A percentile compares a stretch with the other conserved stretches of the same genome.
Evolutionary conservation across 768 basidiomycete species (phyloP).

Genomic region (Trametes meyenii): DNA sequence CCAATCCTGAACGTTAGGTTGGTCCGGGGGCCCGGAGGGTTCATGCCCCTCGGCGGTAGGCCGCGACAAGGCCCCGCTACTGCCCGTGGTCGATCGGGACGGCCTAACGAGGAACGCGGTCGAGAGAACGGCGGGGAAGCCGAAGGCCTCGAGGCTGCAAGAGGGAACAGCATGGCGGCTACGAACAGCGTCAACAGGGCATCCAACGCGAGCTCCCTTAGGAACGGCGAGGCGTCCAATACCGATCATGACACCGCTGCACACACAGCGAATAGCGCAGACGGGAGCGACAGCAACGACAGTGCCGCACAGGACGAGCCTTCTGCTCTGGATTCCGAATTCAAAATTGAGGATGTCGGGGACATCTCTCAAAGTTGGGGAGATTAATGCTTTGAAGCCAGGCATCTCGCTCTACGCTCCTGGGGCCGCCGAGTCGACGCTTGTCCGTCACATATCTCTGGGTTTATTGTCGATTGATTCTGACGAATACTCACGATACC

Average conservation of each 20-base stretch:
- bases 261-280: background rate
- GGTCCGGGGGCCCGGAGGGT: constrained; percentile 28
- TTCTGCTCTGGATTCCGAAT: constrained; percentile 18
- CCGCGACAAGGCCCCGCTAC: constrained; percentile 16
- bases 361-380: constrained; percentile 38
- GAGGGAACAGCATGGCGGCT: background rate
- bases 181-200: constrained; percentile 1
- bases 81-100: constrained; percentile 26
- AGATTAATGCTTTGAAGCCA: constrained; percentile 29
- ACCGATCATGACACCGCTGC: background rate
- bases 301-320: constrained; percentile 4
- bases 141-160: background rate
- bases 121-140: constrained; percentile 11
- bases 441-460: background rate
- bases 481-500: constrained; percentile 15
- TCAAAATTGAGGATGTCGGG: constrained; percentile 36
- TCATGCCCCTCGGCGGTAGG: constrained; percentile 17
- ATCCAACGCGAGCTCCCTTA: background rate
- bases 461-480: constrained; percentile 4
- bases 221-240: background rate
- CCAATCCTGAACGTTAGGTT: constrained; percentile 36
- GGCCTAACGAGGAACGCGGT: constrained; percentile 19
- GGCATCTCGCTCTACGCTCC: background rate
- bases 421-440: background rate
- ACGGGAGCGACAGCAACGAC: background rate